A percentile compares a stretch with the other conserved stretches of the same genome.
These are phyloP conservation scores for Lentinula novae-zelandiae DNA, from an alignment of 1,284 basidiomycete genomes.

Conservation along the genomic window DNA sequence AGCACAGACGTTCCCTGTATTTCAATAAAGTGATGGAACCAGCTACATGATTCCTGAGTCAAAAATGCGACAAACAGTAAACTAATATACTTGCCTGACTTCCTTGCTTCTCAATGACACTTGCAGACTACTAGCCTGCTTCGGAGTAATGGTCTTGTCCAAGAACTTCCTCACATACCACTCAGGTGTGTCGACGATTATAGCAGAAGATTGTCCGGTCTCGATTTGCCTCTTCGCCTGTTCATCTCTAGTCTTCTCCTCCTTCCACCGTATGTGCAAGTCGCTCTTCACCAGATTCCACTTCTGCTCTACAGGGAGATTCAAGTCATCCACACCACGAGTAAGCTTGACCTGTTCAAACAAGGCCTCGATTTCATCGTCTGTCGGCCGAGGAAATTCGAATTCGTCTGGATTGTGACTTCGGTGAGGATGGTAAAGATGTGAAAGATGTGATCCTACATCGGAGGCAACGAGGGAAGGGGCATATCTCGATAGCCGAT, in stretches of 20 bases:
- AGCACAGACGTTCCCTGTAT: conserved; percentile 85
- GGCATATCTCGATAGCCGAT: conserved; percentile 58
- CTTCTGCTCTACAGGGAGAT: conserved; percentile 79
- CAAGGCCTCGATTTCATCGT: conserved; percentile 72
- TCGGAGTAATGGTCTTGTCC: conserved; percentile 79
- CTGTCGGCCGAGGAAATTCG: conserved; percentile 68
- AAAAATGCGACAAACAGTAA: background rate
- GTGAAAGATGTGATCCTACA: conserved; percentile 47
- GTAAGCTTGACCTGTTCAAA: conserved; percentile 75
- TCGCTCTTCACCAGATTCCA: conserved; percentile 91
- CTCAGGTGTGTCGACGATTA: conserved; percentile 69
- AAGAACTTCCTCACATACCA: conserved; percentile 91
- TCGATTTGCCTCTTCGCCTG: conserved; percentile 58
- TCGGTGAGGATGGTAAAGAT: conserved; percentile 47
- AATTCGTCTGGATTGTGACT: conserved; percentile 54
- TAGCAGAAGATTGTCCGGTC: conserved; percentile 44
- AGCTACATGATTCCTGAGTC: conserved; percentile 42
- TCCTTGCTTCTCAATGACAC: conserved; percentile 85
- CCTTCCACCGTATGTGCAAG: conserved; percentile 77
- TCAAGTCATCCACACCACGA: conserved; percentile 59
- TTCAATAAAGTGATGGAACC: conserved; percentile 78
- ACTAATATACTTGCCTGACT: conserved; percentile 53
- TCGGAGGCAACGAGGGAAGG: conserved; percentile 53
- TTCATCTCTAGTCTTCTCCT: conserved; percentile 59
- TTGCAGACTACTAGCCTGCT: conserved; percentile 73